Conservation (phyloP, 2,329 filamentous ascomycete genomes). For the Botrytis aclada region DNA sequence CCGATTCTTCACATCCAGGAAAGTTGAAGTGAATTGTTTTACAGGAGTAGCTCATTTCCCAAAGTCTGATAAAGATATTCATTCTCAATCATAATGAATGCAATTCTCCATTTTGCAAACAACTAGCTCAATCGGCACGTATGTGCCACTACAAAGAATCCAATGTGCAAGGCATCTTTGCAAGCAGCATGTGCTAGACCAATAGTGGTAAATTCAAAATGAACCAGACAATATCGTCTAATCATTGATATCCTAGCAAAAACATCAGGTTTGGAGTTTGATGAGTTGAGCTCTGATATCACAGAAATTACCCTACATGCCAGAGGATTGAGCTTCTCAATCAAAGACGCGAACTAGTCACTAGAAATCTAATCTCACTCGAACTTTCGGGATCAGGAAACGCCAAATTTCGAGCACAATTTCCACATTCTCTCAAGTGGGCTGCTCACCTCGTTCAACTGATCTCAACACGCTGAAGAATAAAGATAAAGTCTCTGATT, state of each 20-base stretch:
- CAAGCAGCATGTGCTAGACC: neutral
- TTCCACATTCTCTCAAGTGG: neutral
- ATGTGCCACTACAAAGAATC: no score
- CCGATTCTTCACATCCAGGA: neutral
- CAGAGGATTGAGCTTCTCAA: neutral
- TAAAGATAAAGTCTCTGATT: neutral
- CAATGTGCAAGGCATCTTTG: neutral
- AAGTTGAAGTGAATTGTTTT: neutral
- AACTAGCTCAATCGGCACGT: no score
- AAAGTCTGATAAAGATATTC: neutral
- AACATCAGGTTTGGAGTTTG: neutral
- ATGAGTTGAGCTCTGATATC: neutral
- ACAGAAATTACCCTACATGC: neutral
- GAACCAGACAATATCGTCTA: neutral
- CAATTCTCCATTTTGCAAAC: no score
- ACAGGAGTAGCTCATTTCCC: neutral
- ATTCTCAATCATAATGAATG: neutral
- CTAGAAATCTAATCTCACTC: neutral
- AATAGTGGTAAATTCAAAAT: neutral
- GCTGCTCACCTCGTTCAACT: rapidly evolving
- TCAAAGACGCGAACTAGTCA: neutral
- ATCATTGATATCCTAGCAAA: neutral
- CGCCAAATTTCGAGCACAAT: rapidly evolving
- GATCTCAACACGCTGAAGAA: neutral
- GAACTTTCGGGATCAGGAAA: neutral